A percentile compares a stretch with the other conserved stretches of the same genome.
Evolutionary conservation across 2,329 filamentous ascomycete genomes (phyloP).

Genomic region (Penicillium vulpinum): DNA sequence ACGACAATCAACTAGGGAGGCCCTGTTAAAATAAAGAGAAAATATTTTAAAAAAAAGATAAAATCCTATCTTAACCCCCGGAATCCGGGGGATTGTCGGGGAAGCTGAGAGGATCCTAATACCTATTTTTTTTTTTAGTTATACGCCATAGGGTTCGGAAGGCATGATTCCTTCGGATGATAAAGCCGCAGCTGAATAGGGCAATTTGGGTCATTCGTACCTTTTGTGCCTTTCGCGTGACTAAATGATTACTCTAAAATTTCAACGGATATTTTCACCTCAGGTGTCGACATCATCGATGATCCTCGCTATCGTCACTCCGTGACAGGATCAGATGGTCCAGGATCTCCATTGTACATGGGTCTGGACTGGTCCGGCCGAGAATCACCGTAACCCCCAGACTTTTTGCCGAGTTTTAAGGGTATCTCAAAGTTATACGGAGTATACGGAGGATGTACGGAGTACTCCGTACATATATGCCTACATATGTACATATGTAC

Average conservation of each 20-base stretch:
- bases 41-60: no score
- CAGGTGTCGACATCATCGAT: slow-evolving; percentile 29
- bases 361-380: slow-evolving; percentile 6
- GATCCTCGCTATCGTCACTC: slow-evolving; percentile 21
- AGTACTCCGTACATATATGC: background rate
- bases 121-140: no score
- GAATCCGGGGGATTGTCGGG: slow-evolving; percentile 7
- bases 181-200: background rate
- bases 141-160: background rate
- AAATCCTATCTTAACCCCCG: background rate
- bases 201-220: slow-evolving; percentile 1
- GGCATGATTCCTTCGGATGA: background rate
- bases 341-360: slow-evolving; percentile 8
- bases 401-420: background rate
- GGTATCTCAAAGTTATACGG: background rate
- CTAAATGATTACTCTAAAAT: slow-evolving; percentile 19
- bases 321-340: slow-evolving; percentile 5
- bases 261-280: slow-evolving; percentile 1
- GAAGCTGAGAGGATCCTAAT: background rate
- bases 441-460: no score
- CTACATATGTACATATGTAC: no score
- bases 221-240: slow-evolving; percentile 16
- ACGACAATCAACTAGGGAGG: background rate
- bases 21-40: no score
- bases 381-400: background rate